A percentile compares a stretch with the other conserved stretches of the same genome.
Evolutionary conservation across 202 grass and related monocot genomes (phyloP).

Genomic region (Zizania palustris): DNA sequence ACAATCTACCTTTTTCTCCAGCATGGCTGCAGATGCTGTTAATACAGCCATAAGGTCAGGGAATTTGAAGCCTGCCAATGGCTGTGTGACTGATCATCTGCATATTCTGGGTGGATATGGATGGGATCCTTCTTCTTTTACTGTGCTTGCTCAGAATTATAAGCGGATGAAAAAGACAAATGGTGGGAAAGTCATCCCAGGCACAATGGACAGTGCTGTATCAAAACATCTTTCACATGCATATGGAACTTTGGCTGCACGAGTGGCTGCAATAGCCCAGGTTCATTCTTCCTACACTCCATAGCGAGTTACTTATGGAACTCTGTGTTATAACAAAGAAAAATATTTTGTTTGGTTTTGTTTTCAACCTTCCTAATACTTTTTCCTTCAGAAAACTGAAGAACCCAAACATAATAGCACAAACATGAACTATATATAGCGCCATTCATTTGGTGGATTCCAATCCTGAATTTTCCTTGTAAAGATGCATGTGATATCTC

Average conservation of each 20-base stretch:
- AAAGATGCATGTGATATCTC: background rate
- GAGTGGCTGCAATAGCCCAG: slow-evolving; percentile 87
- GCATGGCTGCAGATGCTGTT: slow-evolving; percentile 97
- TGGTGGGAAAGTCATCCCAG: slow-evolving; percentile 89
- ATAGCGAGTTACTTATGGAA: slow-evolving; percentile 13
- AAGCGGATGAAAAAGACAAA: slow-evolving; percentile 80
- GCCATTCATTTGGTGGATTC: no score
- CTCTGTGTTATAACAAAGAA: background rate
- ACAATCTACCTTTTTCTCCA: slow-evolving; percentile 46
- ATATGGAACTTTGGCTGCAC: slow-evolving; percentile 85
- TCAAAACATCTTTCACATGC: slow-evolving; percentile 90
- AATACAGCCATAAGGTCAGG: slow-evolving; percentile 79
- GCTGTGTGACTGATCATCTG: slow-evolving; percentile 80
- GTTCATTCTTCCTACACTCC: slow-evolving; percentile 38
- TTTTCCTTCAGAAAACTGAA: background rate
- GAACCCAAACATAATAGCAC: background rate
- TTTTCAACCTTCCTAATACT: slow-evolving; percentile 9
- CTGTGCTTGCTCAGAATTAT: slow-evolving; percentile 79
- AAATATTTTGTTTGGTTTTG: background rate
- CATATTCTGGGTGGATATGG: slow-evolving; percentile 81
- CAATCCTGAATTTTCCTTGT: background rate
- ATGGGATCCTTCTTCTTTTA: slow-evolving; percentile 86
- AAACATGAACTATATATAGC: background rate
- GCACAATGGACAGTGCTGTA: slow-evolving; percentile 79
- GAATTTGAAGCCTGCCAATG: slow-evolving; percentile 77